A percentile compares a stretch with the other conserved stretches of the same genome.
Evolutionary conservation across 352 stramenopile genomes (phyloP).

Genomic region (Globisporangium ultimum): DNA sequence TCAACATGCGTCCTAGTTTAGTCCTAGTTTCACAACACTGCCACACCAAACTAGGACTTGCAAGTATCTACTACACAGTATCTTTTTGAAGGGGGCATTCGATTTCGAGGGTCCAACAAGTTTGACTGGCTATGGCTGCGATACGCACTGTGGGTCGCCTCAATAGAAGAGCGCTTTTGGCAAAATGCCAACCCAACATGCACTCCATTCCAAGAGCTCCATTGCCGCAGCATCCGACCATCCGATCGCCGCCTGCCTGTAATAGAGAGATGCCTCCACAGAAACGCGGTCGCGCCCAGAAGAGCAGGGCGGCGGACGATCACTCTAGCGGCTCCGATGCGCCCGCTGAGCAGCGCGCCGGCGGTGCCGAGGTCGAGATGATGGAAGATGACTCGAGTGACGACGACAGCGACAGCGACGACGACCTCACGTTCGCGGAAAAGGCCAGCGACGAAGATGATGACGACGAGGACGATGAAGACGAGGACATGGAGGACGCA

Average conservation of each 20-base stretch:
- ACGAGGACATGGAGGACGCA: slow-evolving; percentile 45
- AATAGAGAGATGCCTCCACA: slow-evolving; percentile 24
- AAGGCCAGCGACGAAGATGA: slow-evolving; percentile 31
- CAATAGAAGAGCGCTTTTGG: slow-evolving; percentile 3
- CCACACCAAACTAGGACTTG: too few relatives aligned
- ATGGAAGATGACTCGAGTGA: slow-evolving; percentile 45
- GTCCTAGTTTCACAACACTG: too few relatives aligned
- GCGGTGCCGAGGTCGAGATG: slow-evolving; percentile 37
- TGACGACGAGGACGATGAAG: slow-evolving; percentile 54
- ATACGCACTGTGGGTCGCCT: neutral
- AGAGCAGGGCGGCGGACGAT: slow-evolving; percentile 11
- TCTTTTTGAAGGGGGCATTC: neutral
- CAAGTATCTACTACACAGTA: neutral
- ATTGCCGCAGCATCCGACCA: too few relatives aligned
- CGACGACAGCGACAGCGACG: slow-evolving; percentile 44
- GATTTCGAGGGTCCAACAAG: neutral
- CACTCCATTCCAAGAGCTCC: too few relatives aligned
- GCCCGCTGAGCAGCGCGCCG: slow-evolving; percentile 7
- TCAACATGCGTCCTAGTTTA: too few relatives aligned
- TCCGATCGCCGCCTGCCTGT: neutral
- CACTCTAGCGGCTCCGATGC: slow-evolving; percentile 9
- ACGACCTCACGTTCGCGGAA: slow-evolving; percentile 61
- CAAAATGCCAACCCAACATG: too few relatives aligned
- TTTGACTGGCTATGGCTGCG: slow-evolving; percentile 6
- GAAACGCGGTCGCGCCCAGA: slow-evolving; percentile 25